Conservation (phyloP, 1,284 basidiomycete species). For the Tilletiaria anomala region DNA sequence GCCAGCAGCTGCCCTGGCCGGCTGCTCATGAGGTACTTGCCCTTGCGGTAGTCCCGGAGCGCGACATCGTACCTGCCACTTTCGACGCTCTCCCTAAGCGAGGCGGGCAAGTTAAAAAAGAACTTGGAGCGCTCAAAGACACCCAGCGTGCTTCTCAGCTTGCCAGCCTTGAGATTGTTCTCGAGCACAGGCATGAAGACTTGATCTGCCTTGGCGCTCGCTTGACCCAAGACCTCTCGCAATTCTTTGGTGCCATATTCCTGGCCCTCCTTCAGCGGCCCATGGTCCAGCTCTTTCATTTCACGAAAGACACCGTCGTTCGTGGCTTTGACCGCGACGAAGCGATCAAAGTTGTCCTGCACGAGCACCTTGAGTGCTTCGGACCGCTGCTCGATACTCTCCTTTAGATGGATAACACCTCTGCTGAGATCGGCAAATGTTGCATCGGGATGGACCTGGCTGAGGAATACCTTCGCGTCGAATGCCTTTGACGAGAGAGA, state of each 20-base stretch:
- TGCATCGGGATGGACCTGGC: constrained; percentile 83
- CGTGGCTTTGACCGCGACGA: constrained; percentile 91
- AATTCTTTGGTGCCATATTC: constrained; percentile 59
- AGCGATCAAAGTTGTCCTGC: constrained; percentile 94
- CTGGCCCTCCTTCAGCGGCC: constrained; percentile 57
- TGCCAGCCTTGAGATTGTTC: constrained; percentile 84
- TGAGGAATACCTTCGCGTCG: constrained; percentile 84
- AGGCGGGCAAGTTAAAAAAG: constrained; percentile 91
- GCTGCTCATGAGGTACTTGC: constrained; percentile 74
- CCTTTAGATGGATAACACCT: constrained; percentile 31
- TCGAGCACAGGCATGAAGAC: constrained; percentile 93
- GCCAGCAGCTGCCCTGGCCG: constrained; percentile 64
- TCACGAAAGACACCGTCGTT: constrained; percentile 83
- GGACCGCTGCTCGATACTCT: constrained; percentile 46
- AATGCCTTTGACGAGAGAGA: constrained; percentile 69
- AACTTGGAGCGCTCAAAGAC: constrained; percentile 96
- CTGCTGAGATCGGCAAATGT: constrained; percentile 71
- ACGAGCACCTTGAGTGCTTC: constrained; percentile 87
- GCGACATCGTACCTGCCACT: constrained; percentile 70
- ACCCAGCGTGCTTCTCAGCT: constrained; percentile 76
- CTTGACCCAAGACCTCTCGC: neutral
- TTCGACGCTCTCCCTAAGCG: constrained; percentile 73
- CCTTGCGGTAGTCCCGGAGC: constrained; percentile 92
- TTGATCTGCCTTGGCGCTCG: constrained; percentile 64
- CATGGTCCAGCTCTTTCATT: constrained; percentile 58